A percentile compares a stretch with the other conserved stretches of the same genome.
These are phyloP conservation scores for Cicer arietinum DNA, from an alignment of 306 rosid species.

Conservation along the genomic window DNA sequence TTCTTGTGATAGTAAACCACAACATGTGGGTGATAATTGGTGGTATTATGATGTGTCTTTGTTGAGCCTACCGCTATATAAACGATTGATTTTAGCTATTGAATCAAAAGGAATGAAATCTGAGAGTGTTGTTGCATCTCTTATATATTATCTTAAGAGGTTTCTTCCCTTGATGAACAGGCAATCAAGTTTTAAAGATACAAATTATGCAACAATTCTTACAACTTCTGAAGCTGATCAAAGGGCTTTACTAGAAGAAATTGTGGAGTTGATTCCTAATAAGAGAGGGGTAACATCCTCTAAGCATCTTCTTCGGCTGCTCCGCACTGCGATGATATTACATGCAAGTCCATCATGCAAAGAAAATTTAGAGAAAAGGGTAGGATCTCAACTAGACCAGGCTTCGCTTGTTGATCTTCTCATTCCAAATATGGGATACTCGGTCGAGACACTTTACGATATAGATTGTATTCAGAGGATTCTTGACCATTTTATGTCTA, in stretches of 20 bases:
- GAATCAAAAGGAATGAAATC: conserved; percentile 78
- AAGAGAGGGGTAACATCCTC: conserved; percentile 73
- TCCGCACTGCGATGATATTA: conserved; percentile 78
- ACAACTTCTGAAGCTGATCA: conserved; percentile 78
- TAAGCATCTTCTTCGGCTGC: conserved; percentile 66
- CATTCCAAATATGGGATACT: conserved; percentile 80
- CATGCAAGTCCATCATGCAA: conserved; percentile 72
- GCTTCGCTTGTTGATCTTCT: conserved; percentile 75
- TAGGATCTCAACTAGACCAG: conserved; percentile 81
- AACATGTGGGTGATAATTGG: conserved; percentile 60
- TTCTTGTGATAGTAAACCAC: conserved; percentile 50
- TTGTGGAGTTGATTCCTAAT: conserved; percentile 71
- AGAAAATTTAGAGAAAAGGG: conserved; percentile 81
- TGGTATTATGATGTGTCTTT: conserved; percentile 88
- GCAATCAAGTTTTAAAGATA: conserved; percentile 71
- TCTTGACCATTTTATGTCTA: conserved; percentile 76
- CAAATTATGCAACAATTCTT: conserved; percentile 56
- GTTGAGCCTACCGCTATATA: conserved; percentile 71
- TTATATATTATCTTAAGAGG: conserved; percentile 68
- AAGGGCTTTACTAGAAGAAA: conserved; percentile 76
- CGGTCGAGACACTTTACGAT: conserved; percentile 78
- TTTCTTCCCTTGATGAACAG: conserved; percentile 82
- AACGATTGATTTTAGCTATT: conserved; percentile 64
- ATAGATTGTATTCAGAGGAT: conserved; percentile 83
- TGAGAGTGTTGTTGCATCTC: conserved; percentile 69